Percentiles rank a stretch among this genome's conserved stretches.
phyloP scores from a whole-genome alignment of 495 filamentous ascomycete genomes.

The Letharia lupina region DNA sequence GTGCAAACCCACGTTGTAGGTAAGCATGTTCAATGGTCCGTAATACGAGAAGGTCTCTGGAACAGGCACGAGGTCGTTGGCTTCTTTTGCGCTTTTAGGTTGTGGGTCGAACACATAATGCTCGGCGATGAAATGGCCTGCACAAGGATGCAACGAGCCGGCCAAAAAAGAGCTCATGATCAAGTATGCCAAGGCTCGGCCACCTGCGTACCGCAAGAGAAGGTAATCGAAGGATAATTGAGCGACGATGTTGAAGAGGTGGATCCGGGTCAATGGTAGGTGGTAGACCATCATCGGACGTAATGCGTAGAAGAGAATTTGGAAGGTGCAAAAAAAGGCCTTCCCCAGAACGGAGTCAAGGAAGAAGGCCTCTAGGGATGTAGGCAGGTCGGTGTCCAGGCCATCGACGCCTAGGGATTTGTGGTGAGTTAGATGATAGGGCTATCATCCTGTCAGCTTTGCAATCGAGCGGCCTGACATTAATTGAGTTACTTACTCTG shows the following conservation, averaged over 20 bases:
- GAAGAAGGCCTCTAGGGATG: slow-evolving; percentile 82
- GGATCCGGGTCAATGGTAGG: slow-evolving; percentile 78
- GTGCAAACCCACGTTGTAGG: slow-evolving; percentile 94
- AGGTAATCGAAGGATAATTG: slow-evolving; percentile 73
- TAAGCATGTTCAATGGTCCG: slow-evolving; percentile 80
- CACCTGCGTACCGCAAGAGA: slow-evolving; percentile 49
- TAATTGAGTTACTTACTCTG: slow-evolving; percentile 44
- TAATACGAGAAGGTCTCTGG: slow-evolving; percentile 99
- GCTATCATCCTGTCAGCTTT: slow-evolving; percentile 39
- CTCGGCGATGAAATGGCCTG: slow-evolving; percentile 97
- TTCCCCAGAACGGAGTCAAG: slow-evolving; percentile 96
- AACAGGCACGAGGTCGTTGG: slow-evolving; percentile 44
- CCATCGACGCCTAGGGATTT: slow-evolving; percentile 96
- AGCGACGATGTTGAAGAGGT: slow-evolving; percentile 65
- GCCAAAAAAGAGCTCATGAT: slow-evolving; percentile 85
- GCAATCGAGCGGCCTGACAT: background rate
- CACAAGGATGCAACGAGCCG: slow-evolving; percentile 86
- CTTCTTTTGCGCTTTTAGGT: slow-evolving; percentile 31
- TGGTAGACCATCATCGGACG: slow-evolving; percentile 92
- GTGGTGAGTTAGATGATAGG: slow-evolving; percentile 98
- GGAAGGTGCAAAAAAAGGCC: slow-evolving; percentile 98
- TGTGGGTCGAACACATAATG: slow-evolving; percentile 88
- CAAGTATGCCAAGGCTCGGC: slow-evolving; percentile 65
- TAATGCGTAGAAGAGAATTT: slow-evolving; percentile 99
- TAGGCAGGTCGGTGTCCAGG: slow-evolving; percentile 93